phyloP scores from a whole-genome alignment of 768 basidiomycete genomes.

The Favolaschia claudopus region DNA sequence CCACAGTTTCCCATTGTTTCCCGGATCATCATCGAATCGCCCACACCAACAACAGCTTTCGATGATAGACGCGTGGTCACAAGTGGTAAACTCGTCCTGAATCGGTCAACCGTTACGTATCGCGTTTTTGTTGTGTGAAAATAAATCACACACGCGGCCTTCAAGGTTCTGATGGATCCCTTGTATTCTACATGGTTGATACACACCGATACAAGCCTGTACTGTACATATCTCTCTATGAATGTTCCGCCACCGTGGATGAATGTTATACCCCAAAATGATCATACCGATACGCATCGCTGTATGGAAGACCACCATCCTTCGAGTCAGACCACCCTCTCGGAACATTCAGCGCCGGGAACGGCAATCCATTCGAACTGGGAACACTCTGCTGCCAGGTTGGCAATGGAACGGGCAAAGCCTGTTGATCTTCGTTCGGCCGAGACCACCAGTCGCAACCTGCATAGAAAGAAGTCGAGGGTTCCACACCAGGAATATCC shows the following conservation, averaged over 20 bases:
- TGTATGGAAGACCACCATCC: conserved; percentile 9
- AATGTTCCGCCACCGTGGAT: background rate
- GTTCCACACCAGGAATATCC: conserved; percentile 69
- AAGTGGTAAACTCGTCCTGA: too few relatives aligned
- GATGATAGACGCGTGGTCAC: too few relatives aligned
- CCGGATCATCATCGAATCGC: too few relatives aligned
- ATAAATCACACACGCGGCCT: too few relatives aligned
- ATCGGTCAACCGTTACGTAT: too few relatives aligned
- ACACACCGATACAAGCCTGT: conserved; percentile 8
- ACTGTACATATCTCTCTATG: conserved; percentile 10
- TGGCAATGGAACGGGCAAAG: conserved; percentile 19
- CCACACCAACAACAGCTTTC: too few relatives aligned
- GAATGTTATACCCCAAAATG: conserved; percentile 18
- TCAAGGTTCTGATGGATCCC: conserved; percentile 15
- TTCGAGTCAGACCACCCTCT: conserved; percentile 10
- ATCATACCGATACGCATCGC: conserved; percentile 23
- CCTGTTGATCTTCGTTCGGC: conserved; percentile 35
- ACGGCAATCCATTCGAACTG: background rate
- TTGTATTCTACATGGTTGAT: conserved; percentile 12
- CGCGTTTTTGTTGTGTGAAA: too few relatives aligned
- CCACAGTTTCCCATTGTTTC: too few relatives aligned
- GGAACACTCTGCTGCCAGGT: conserved; percentile 14
- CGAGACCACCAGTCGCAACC: conserved; percentile 77
- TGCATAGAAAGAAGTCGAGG: conserved; percentile 61
- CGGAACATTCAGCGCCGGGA: conserved; percentile 11